Evolutionary conservation across 2,329 filamentous ascomycete species (phyloP).

Genomic region (Trichothecium sympodiale): DNA sequence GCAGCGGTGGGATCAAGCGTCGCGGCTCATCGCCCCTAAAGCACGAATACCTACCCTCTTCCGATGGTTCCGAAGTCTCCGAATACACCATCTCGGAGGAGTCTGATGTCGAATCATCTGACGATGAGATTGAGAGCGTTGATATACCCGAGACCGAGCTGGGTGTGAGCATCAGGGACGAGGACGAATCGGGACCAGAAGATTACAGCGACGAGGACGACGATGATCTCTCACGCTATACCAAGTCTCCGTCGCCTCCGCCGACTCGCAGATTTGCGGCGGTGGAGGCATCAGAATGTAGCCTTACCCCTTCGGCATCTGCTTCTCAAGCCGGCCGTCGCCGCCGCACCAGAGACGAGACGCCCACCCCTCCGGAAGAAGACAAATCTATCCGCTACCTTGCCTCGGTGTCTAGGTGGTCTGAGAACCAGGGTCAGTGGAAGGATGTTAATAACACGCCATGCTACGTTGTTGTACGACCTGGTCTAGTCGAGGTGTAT

Average conservation of each 20-base stretch:
- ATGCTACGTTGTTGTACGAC: slow-evolving; percentile 44
- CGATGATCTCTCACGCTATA: too few relatives aligned
- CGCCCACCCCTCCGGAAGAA: slow-evolving; percentile 19
- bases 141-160: slow-evolving; percentile 48
- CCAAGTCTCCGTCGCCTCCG: too few relatives aligned
- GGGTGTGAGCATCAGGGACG: slow-evolving; percentile 41
- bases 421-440: slow-evolving; percentile 32
- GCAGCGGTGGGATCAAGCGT: slow-evolving; percentile 42
- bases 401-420: slow-evolving; percentile 51
- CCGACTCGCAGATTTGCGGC: slow-evolving; percentile 5
- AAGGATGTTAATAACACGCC: slow-evolving; percentile 41
- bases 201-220: too few relatives aligned
- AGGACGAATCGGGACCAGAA: background rate
- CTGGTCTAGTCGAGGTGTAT: slow-evolving; percentile 9
- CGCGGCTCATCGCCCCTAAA: slow-evolving; percentile 88
- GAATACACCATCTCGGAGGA: slow-evolving; percentile 42
- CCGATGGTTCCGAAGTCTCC: slow-evolving; percentile 42
- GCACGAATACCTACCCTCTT: slow-evolving; percentile 90
- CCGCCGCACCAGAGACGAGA: slow-evolving; percentile 25
- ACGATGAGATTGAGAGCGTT: slow-evolving; percentile 48
- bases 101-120: slow-evolving; percentile 34
- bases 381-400: slow-evolving; percentile 37
- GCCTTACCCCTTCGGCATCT: slow-evolving; percentile 69
- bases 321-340: slow-evolving; percentile 60
- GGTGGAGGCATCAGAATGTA: slow-evolving; percentile 41